phyloP scores from a whole-genome alignment of 371 early-diverging fungal genomes.

The Mortierella sp. region DNA sequence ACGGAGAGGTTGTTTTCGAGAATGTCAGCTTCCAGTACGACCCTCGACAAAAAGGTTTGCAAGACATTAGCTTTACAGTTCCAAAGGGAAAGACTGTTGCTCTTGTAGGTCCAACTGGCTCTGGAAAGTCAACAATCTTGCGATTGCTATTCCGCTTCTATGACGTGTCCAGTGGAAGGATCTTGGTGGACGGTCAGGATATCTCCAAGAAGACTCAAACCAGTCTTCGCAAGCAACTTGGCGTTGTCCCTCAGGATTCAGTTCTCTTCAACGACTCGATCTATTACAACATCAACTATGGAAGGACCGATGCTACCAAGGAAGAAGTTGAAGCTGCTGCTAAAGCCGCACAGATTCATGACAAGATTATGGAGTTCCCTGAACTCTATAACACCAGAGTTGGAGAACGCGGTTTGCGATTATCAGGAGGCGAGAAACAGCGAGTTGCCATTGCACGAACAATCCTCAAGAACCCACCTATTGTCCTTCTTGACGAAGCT shows the following conservation, averaged over 20 bases:
- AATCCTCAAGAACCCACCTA: slow-evolving; percentile 80
- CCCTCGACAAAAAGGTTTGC: slow-evolving; percentile 61
- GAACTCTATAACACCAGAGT: slow-evolving; percentile 73
- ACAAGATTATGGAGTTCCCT: slow-evolving; percentile 66
- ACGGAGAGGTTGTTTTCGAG: slow-evolving; percentile 64
- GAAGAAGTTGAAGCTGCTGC: slow-evolving; percentile 65
- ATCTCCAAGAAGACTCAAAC: slow-evolving; percentile 76
- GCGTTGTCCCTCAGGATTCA: slow-evolving; percentile 86
- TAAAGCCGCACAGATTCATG: slow-evolving; percentile 66
- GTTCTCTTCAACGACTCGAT: slow-evolving; percentile 72
- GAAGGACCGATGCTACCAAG: slow-evolving; percentile 54
- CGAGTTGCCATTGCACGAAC: slow-evolving; percentile 90
- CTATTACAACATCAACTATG: slow-evolving; percentile 73
- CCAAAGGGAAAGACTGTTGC: slow-evolving; percentile 73
- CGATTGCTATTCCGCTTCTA: slow-evolving; percentile 93
- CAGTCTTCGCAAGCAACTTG: slow-evolving; percentile 80
- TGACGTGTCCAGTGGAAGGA: slow-evolving; percentile 82
- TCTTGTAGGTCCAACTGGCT: slow-evolving; percentile 87
- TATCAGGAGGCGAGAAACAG: slow-evolving; percentile 97
- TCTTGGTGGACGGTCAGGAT: slow-evolving; percentile 92
- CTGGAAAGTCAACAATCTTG: slow-evolving; percentile 93
- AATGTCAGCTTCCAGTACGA: slow-evolving; percentile 75
- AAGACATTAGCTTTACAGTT: slow-evolving; percentile 68
- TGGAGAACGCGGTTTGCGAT: slow-evolving; percentile 92
- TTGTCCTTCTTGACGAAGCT: slow-evolving; percentile 83